Percentiles rank a stretch among this genome's conserved stretches.
Conservation (phyloP, 495 filamentous ascomycete genomes). For the Penicillium lividum region DNA sequence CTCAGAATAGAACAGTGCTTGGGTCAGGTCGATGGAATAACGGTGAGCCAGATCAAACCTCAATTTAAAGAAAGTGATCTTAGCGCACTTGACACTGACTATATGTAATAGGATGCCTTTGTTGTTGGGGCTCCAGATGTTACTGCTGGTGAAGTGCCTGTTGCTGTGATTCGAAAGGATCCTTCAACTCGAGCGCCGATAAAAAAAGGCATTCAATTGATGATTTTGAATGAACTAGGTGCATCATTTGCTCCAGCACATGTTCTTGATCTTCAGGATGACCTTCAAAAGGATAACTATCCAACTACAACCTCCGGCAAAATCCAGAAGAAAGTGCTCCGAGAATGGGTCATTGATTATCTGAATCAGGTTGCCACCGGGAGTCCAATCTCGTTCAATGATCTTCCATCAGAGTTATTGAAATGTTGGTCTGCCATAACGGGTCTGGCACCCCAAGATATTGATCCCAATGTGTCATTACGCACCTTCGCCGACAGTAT, state of each 20-base stretch:
- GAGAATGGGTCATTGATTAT: constrained; percentile 18
- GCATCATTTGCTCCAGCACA: constrained; percentile 29
- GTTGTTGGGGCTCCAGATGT: not conserved
- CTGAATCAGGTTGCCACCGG: constrained; percentile 5
- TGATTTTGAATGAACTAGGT: constrained; percentile 29
- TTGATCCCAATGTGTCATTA: constrained; percentile 10
- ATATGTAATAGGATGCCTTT: not conserved
- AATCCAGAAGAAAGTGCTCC: constrained; percentile 32
- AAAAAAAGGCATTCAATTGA: not conserved
- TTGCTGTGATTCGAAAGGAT: constrained; percentile 17
- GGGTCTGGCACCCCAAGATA: constrained; percentile 4
- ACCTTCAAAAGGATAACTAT: constrained; percentile 32
- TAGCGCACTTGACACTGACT: not conserved
- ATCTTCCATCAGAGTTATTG: not conserved
- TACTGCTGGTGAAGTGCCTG: constrained; percentile 1
- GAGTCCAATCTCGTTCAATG: not conserved
- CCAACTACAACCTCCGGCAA: constrained; percentile 42
- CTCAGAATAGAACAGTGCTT: constrained; percentile 21
- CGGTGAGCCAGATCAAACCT: not conserved
- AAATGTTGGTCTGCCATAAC: constrained; percentile 12
- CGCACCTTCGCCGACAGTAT: constrained; percentile 20
- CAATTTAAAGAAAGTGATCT: not conserved
- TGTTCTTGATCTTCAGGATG: constrained; percentile 29
- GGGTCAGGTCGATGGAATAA: not conserved
- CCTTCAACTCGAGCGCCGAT: not conserved